phyloP scores from a whole-genome alignment of 768 basidiomycete species.

The Trametes coccinea region DNA sequence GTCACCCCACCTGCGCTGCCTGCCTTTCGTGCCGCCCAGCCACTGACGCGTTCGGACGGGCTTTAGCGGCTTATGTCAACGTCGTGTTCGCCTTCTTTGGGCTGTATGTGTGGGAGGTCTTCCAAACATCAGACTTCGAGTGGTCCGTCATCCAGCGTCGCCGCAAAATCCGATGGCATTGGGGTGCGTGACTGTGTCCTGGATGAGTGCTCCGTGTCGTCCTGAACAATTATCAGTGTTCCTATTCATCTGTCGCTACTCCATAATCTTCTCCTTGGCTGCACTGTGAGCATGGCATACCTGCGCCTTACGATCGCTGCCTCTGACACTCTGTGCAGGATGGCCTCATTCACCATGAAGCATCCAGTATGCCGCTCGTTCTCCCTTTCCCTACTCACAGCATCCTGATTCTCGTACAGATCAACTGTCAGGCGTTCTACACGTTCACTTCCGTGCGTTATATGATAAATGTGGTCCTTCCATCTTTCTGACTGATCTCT shows the following conservation, averaged over 20 bases:
- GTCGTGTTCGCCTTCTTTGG: constrained; percentile 66
- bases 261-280: constrained; percentile 64
- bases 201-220: not conserved
- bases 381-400: not conserved
- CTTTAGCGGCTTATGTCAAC: constrained; percentile 56
- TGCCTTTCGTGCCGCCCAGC: not conserved
- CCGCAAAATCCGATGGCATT: constrained; percentile 66
- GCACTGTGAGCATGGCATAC: constrained; percentile 50
- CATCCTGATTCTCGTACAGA: constrained; percentile 32
- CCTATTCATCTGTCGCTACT: constrained; percentile 72
- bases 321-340: constrained; percentile 37
- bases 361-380: constrained; percentile 39
- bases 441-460: constrained; percentile 64
- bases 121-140: constrained; percentile 65
- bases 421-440: constrained; percentile 67
- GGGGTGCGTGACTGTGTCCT: constrained; percentile 46
- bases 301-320: not conserved
- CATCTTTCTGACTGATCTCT: not conserved
- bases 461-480: not conserved
- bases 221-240: constrained; percentile 42
- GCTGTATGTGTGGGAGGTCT: constrained; percentile 67
- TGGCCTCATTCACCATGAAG: constrained; percentile 56
- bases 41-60: constrained; percentile 1
- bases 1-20: not conserved
- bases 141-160: constrained; percentile 60